Conservation (phyloP, 345 rosid species). For the Rubroshorea leprosula region DNA sequence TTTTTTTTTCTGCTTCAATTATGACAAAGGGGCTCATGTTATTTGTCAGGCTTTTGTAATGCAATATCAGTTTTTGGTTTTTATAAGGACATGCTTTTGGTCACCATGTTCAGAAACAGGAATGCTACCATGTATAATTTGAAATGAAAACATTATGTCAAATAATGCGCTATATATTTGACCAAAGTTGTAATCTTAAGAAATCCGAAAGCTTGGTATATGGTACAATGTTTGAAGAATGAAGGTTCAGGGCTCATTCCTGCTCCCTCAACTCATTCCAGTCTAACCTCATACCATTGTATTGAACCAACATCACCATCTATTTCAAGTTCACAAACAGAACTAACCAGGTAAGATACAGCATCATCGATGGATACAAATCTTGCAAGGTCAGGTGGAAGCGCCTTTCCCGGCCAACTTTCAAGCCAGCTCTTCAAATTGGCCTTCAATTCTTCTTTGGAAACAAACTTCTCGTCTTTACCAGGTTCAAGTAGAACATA, state of each 20-base stretch:
- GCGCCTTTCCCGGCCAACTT: slow-evolving; percentile 56
- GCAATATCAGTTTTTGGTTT: too few relatives aligned
- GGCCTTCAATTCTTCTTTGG: slow-evolving; percentile 64
- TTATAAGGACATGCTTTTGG: too few relatives aligned
- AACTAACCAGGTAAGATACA: slow-evolving; percentile 54
- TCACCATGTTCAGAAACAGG: too few relatives aligned
- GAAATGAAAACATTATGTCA: too few relatives aligned
- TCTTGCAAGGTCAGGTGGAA: slow-evolving; percentile 80
- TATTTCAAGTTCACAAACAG: slow-evolving; percentile 77
- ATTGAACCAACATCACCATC: slow-evolving; percentile 75
- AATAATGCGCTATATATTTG: too few relatives aligned
- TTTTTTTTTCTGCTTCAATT: not conserved
- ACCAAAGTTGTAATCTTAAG: too few relatives aligned
- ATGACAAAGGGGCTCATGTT: not conserved
- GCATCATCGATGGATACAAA: slow-evolving; percentile 61
- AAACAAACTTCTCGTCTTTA: slow-evolving; percentile 69
- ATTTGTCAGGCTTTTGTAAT: too few relatives aligned
- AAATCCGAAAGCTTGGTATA: too few relatives aligned
- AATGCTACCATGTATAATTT: too few relatives aligned
- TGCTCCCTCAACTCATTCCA: slow-evolving; percentile 34
- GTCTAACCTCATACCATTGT: slow-evolving; percentile 81
- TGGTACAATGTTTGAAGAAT: too few relatives aligned
- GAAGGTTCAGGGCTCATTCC: too few relatives aligned
- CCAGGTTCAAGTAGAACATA: slow-evolving; percentile 80
- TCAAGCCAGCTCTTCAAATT: slow-evolving; percentile 62